Evolutionary conservation across 441 rosid species (phyloP), one percentile per base, ranked within the genome.

Genomic region (Adansonia gregorii): DNA sequence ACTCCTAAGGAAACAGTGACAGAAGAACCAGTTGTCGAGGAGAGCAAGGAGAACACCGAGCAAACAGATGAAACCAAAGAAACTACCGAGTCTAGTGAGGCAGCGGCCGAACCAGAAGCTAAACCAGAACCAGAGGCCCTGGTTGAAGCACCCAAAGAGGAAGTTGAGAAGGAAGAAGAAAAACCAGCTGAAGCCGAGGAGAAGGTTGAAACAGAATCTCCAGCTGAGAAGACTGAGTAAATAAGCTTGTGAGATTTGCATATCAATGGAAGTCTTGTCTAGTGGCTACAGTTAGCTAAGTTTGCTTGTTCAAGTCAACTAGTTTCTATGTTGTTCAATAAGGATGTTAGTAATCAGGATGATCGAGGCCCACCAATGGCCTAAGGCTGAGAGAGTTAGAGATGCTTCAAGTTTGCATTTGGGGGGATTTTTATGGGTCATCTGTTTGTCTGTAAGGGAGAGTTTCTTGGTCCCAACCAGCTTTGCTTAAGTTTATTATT

Each of bases 171-270:
- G 73, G 84, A 83, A 79, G 88, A 80, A 56, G 73, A 64, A 63
- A 78, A 76, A 68, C 65, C 60, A 20, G 79, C 49, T 61, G 80
- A 69, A 58, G 39, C 72, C 8, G 77, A 80, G 55, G 55, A 51
- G 55, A 51, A 58, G 20, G 63, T 8, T 0, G 31, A 58, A 20
- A 58, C 63, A 58, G 31, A 58, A 58, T 5, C 63, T 58, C 31
- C 39, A 43, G 76, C 69, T 10, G 82, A 81, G 80, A 79, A 81
- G 69, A 55, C 85, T 0, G 86, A 78, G 84, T 82, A 61, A 67
- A 51, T 51, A 11, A 43, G 52, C 52, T 67, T 43, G 8, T 43
- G 27, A 67, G 27, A 19, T 67, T 15, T 1, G 52, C 31, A 3
- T 7, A 49, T 69, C 9, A 52, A 75, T 61, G 43, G 58, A 61